Base-by-base conservation (phyloP, 768 basidiomycete genomes). In the Hygrocybe punicea region DNA sequence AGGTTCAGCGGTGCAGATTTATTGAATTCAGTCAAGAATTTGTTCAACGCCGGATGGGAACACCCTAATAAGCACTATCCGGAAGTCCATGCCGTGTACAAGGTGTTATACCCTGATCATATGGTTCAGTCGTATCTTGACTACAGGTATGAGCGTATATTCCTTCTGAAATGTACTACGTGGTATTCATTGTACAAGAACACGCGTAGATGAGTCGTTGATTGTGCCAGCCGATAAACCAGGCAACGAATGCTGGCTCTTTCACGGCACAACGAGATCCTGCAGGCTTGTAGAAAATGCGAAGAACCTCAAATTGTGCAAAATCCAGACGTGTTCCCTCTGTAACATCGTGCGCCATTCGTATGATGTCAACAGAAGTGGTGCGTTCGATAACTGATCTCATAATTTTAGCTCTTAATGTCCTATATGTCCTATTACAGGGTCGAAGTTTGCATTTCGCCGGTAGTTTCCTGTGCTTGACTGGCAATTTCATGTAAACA, bases 221-320 rank as follows among this genome's bases (percentile, higher is more conserved):
- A 48, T 56, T 25, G 51, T 60, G n/a, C 53, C 24, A 56, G 51
- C 58, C 63, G 42, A 58, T 60, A 37, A 59, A 64, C 65, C 71
- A 13, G 77, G 75, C 36, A 82, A 83, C 59, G 84, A 87, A 66
- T 78, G 78, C 60, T 69, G 85, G 2, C 75, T 85, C 23, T 87
- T 86, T 62, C 86, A 87, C 66, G 86, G 86, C n/a, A 87, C 84
- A 14, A 81, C 76, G 51, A 77, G 84, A 51, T 71, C 68, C 9
- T 87, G 86, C 61, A 64, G 76, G 3, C 60, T 87, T 8, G 86
- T 76, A 13, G 86, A 87, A 49, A 78, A 77, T 19, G 66, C 65
- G 7, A 70, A 67, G 44, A 74, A 78, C 35, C 68, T 77, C 24
- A 68, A 76, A n/a, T 72, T 81, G 11, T 87, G 86, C 58, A 60